Evolutionary conservation across 331 rosid genomes (phyloP), one percentile per base, ranked within the genome.

Genomic region (Malus hybrid): DNA sequence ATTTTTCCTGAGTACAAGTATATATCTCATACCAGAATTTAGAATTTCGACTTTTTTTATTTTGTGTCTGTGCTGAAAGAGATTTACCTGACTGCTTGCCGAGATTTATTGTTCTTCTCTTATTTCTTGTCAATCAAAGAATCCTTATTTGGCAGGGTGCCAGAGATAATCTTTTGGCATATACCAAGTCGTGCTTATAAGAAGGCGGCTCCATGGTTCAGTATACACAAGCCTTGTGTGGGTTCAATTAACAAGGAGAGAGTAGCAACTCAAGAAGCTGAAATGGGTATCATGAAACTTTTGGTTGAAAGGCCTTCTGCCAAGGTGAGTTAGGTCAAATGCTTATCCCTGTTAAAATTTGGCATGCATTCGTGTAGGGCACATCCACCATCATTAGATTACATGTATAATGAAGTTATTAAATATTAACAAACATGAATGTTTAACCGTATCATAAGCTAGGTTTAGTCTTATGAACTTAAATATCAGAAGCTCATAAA

Each of bases 141-240:
- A 42, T 10, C 15, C 50, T 44, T 44, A 12, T 71, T 22, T 76
- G 83, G 75, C 89, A 93, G 97, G 57, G 88, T 89, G 50, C 87
- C 94, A 1, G 98, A 93, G 93, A 82, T 93, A 64, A 69, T 89
- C 30, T 93, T 93, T 79, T 93, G 98, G 98, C 98, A 93, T 64
- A 89, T 93, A 79, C 97, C 98, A 69, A 91, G 91, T 82, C 64
- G 50, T 71, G 93, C 93, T 30, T 93, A 87, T 60, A 78, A 84
- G 73, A 75, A 63, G 6, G 97, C 70, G 69, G 93, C 96, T 80
- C 98, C 97, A 39, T 39, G 77, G 32, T 77, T 28, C 24, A 57
- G 71, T 22, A 86, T 91, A 77, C 77, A 68, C 62, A 88, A 88
- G 78, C 93, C 96, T 71, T 93, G 96, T 52, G 84, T 91, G 26